Evolutionary conservation across 192 early-diverging fungal genomes (phyloP), one percentile per base, ranked within the genome.

Genomic region (Obelidium mucronatum): DNA sequence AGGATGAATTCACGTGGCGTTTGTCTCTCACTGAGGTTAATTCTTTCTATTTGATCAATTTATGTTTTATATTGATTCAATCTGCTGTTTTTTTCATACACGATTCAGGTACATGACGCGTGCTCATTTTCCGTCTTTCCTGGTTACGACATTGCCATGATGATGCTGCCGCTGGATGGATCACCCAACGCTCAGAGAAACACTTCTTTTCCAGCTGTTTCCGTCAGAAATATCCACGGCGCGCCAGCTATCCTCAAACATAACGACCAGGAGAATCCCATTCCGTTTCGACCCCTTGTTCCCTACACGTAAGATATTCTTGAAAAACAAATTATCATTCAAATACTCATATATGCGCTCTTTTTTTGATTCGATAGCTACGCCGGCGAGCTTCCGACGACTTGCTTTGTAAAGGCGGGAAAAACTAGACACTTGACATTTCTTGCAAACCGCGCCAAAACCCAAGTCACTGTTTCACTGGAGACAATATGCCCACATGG

Each of bases 1-100:
- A 73, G 39, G 90, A 91, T 31, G 68, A 78, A 1, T 91, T 91
- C 73, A 62, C 88, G 39, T 91, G 90, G 90, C 81, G 89, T 11
- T 70, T 91, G 13, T 75, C 79, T 0, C 40, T 76, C 52, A 82
- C 79, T 0, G 82, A 81, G 58, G 74, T 87, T 22, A 13, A 15
- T 64, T 6, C 30, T 22, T 33, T 30, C 33, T 22, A 60, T 60
- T 60, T 13, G 8, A 13, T 13, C 48, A 13, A 51, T 51, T 51
- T 8, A 8, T 51, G 22, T 51, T 8, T 8, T 22, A 51, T 51
- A 51, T 51, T 51, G 8, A 22, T 51, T 51, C 11, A 51, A 51
- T 51, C 22, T 51, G 48, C 11, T 51, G 48, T 13, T 13, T 51
- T 51, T 51, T 51, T 8, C 22, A 22, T 8, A 13, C 22, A 13